A percentile compares a stretch with the other conserved stretches of the same genome.
Evolutionary conservation across 1,139 yeast genomes (phyloP).

Genomic region (Kodamaea fungicola): DNA sequence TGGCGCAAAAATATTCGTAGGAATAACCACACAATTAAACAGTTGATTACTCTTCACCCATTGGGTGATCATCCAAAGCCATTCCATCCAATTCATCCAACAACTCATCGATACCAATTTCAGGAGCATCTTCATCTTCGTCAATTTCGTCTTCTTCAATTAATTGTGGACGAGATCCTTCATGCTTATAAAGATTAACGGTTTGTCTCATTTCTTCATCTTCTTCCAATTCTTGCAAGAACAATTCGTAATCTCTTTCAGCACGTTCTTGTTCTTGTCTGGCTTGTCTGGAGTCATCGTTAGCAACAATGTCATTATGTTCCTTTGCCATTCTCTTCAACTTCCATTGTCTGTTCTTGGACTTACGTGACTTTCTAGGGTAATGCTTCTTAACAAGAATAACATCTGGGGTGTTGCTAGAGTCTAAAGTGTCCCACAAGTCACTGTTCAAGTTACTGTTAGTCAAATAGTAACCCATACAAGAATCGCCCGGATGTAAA

Average conservation of each 20-base stretch:
- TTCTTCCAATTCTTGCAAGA: slow-evolving; percentile 96
- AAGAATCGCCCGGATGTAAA: slow-evolving; percentile 94
- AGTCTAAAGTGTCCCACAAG: slow-evolving; percentile 70
- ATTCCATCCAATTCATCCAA: slow-evolving; percentile 91
- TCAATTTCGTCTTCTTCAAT: slow-evolving; percentile 44
- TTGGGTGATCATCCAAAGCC: slow-evolving; percentile 60
- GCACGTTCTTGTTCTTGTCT: slow-evolving; percentile 89
- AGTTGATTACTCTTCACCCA: slow-evolving; percentile 13
- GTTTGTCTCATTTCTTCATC: slow-evolving; percentile 92
- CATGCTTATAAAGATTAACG: slow-evolving; percentile 79
- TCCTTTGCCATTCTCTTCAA: slow-evolving; percentile 98
- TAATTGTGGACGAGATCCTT: slow-evolving; percentile 10
- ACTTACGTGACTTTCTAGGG: slow-evolving; percentile 71
- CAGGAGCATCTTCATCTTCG: slow-evolving; percentile 73
- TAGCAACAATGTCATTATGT: slow-evolving; percentile 81
- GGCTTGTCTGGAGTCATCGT: slow-evolving; percentile 72
- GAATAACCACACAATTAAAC: too few relatives aligned
- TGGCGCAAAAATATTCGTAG: too few relatives aligned
- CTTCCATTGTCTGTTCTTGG: slow-evolving; percentile 88
- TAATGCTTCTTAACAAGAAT: slow-evolving; percentile 88
- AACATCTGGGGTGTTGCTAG: slow-evolving; percentile 77
- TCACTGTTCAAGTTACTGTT: slow-evolving; percentile 87
- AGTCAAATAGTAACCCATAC: slow-evolving; percentile 79
- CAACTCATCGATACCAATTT: slow-evolving; percentile 74
- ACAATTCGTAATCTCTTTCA: slow-evolving; percentile 90